A percentile compares a stretch with the other conserved stretches of the same genome.
These are phyloP conservation scores for Hypoxylon subgilvum DNA, from an alignment of 495 filamentous ascomycete species.

Conservation along the genomic window DNA sequence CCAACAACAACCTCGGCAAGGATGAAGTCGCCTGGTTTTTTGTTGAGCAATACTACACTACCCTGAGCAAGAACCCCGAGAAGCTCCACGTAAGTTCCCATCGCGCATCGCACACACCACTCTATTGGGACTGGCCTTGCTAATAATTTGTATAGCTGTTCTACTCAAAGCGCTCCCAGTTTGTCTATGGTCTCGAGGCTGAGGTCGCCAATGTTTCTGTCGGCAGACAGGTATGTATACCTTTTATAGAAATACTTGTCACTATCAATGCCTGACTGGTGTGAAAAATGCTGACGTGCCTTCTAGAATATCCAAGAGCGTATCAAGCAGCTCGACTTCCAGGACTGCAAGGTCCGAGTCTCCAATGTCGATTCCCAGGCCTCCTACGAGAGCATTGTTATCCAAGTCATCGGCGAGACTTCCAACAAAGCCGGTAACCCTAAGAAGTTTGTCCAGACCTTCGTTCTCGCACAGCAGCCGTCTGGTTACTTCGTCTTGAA, in stretches of 20 bases:
- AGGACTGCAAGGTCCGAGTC: slow-evolving; percentile 97
- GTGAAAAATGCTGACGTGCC: slow-evolving; percentile 28
- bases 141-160: slow-evolving; percentile 61
- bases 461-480: slow-evolving; percentile 92
- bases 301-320: slow-evolving; percentile 86
- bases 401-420: slow-evolving; percentile 97
- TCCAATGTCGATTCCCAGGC: slow-evolving; percentile 97
- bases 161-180: slow-evolving; percentile 81
- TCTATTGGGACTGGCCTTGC: neutral
- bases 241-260: slow-evolving; percentile 15
- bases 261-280: too few species aligned
- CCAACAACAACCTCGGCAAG: slow-evolving; percentile 57
- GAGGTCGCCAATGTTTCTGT: slow-evolving; percentile 82
- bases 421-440: slow-evolving; percentile 88
- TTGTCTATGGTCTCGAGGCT: slow-evolving; percentile 84
- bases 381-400: slow-evolving; percentile 88
- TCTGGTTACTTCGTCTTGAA: slow-evolving; percentile 98
- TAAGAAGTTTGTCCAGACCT: slow-evolving; percentile 97
- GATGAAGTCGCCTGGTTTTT: slow-evolving; percentile 99
- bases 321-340: slow-evolving; percentile 89
- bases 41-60: slow-evolving; percentile 98
- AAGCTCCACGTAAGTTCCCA: slow-evolving; percentile 77
- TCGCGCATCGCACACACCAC: neutral
- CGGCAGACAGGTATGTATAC: slow-evolving; percentile 75
- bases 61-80: slow-evolving; percentile 88